Base-by-base conservation (phyloP, 1,139 yeast species). In the Sugiyamaella castrensis region DNA sequence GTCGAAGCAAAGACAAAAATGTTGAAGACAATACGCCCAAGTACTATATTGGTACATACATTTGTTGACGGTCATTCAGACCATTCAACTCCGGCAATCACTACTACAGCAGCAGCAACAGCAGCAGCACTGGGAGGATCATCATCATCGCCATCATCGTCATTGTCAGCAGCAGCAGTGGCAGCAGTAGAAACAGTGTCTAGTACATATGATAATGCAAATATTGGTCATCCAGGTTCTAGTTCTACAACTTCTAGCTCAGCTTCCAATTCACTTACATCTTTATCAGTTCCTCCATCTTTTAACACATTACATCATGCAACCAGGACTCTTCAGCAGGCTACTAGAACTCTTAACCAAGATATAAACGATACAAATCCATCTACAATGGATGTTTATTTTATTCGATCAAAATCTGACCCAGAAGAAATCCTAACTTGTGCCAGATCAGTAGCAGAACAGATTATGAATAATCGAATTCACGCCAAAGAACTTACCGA, bases 381-480 rank as follows among this genome's bases (percentile, higher is more conserved):
- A 15, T 33, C 36, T 33, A 43, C 34, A 10, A 30, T 53, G 36
- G 47, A 46, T 30, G 56, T 52, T 1, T 35, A 51, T 26, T 11
- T 53, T 12, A 26, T 51, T n/a, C 46, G 40, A 29, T 43, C 42
- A 29, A 3, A 37, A 19, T 28, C 40, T 10, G 46, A 36, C 15
- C 35, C 32, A 30, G 37, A 40, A 7, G 33, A 41, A 11, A 43
- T 50, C 15, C 27, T 47, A 24, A 40, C 34, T 30, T 30, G 34
- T 12, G 41, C 48, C 10, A 40, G 29, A 12, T 15, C 19, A n/a
- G 13, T 43, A n/a, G 37, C 37, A 15, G 37, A 41, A 11, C 35
- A 37, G 13, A 32, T 38, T 36, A 35, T 16, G n/a, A 15, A 43
- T 11, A 42, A 41, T n/a, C 10, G 12, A 8, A 13, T 16, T 28